Conservation (phyloP, 495 filamentous ascomycete species). For the Chaetomidium leptoderma region DNA sequence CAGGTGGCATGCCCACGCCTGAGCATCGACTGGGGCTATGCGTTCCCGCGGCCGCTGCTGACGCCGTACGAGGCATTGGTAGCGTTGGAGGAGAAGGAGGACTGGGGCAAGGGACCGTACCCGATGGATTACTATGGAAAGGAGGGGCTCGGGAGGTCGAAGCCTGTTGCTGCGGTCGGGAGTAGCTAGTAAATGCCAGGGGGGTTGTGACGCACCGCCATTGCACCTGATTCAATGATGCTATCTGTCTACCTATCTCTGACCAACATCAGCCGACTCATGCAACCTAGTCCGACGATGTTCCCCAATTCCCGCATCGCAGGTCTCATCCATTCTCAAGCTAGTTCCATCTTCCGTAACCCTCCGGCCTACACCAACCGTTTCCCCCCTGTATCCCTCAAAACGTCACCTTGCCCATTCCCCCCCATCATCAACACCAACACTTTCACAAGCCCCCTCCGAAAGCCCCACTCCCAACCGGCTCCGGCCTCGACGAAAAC, state of each 20-base stretch:
- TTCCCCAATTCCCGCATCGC: too few relatives aligned
- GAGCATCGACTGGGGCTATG: conserved; percentile 99
- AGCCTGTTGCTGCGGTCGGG: conserved; percentile 32
- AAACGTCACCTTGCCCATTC: too few relatives aligned
- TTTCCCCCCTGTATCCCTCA: too few relatives aligned
- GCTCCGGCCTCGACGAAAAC: conserved; percentile 83
- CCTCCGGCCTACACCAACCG: too few relatives aligned
- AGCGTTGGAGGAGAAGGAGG: conserved; percentile 69
- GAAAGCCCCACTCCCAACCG: conserved; percentile 49
- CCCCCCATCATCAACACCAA: neutral
- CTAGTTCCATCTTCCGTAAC: too few relatives aligned
- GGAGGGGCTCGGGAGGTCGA: conserved; percentile 82
- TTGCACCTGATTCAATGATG: too few relatives aligned
- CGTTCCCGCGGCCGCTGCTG: conserved; percentile 79
- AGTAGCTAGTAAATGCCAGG: neutral
- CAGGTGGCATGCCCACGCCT: conserved; percentile 92
- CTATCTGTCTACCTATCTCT: too few relatives aligned
- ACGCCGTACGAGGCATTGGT: conserved; percentile 95
- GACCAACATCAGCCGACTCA: too few relatives aligned
- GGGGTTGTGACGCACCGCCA: too few relatives aligned
- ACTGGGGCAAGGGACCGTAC: conserved; percentile 79
- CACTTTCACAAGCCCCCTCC: neutral
- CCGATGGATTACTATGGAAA: conserved; percentile 98
- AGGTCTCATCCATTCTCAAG: too few relatives aligned
- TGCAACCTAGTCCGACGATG: too few relatives aligned